phyloP scores from a whole-genome alignment of 2,329 filamentous ascomycete genomes.

The Xylariales sp. region DNA sequence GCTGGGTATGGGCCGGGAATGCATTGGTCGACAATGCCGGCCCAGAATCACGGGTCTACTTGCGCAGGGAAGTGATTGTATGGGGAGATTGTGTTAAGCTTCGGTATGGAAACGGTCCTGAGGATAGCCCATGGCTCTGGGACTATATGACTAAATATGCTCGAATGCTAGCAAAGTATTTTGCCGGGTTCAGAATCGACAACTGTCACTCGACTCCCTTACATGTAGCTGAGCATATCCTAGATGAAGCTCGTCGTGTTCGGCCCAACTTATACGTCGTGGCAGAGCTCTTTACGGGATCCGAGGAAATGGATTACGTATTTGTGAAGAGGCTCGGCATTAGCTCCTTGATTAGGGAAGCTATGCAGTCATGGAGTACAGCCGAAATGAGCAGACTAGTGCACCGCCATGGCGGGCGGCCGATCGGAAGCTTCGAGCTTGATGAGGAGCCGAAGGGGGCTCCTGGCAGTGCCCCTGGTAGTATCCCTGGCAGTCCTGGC shows the following conservation, averaged over 20 bases:
- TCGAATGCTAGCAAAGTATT: conserved; percentile 91
- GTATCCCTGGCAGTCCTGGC: conserved; percentile 50
- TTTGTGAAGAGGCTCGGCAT: conserved; percentile 94
- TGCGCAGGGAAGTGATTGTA: conserved; percentile 95
- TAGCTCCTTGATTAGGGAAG: conserved; percentile 91
- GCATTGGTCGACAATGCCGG: conserved; percentile 95
- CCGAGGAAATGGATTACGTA: conserved; percentile 94
- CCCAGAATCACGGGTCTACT: conserved; percentile 87
- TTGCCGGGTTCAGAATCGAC: conserved; percentile 94
- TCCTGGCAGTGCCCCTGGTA: conserved; percentile 49
- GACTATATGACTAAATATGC: conserved; percentile 96
- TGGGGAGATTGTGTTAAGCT: conserved; percentile 99
- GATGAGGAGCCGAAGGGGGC: conserved; percentile 78
- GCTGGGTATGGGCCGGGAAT: conserved; percentile 98
- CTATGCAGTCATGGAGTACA: conserved; percentile 98
- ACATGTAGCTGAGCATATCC: conserved; percentile 91
- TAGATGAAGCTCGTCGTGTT: conserved; percentile 91
- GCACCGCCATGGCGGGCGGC: conserved; percentile 90
- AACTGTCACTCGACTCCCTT: conserved; percentile 98
- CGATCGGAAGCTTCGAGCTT: conserved; percentile 97
- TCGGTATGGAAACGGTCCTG: conserved; percentile 81
- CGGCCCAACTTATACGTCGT: conserved; percentile 91
- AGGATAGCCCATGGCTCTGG: conserved; percentile 95
- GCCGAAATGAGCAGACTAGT: conserved; percentile 92
- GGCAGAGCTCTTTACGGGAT: conserved; percentile 94